Conservation (phyloP, 345 rosid species). For the Toxicodendron radicans region DNA sequence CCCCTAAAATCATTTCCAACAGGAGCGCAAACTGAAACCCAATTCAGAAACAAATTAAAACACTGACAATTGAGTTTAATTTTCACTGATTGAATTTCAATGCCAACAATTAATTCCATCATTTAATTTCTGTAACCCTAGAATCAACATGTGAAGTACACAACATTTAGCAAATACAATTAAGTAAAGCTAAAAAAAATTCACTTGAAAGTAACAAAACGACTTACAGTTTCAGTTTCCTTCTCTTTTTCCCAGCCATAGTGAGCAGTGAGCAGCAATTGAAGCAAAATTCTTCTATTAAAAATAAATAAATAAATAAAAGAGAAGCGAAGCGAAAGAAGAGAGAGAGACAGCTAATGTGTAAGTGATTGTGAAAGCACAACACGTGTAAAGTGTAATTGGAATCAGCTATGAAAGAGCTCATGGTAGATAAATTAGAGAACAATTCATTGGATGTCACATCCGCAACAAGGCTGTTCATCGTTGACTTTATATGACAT, state of each 20-base stretch:
- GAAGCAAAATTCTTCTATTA: background rate
- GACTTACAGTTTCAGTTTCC: constrained; percentile 46
- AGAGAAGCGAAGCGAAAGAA: background rate
- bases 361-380: background rate
- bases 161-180: background rate
- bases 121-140: constrained; percentile 20
- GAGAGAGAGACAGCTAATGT: background rate
- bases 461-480: background rate
- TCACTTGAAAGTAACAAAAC: background rate
- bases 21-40: constrained; percentile 7
- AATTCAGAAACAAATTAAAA: background rate
- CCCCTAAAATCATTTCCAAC: constrained; percentile 13
- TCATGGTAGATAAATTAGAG: background rate
- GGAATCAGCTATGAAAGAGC: background rate
- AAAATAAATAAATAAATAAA: too few species aligned
- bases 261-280: constrained; percentile 8
- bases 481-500: background rate
- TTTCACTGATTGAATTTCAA: constrained; percentile 13
- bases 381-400: background rate
- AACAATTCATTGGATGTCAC: background rate
- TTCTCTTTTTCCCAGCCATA: constrained; percentile 46
- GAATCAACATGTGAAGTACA: constrained; percentile 20
- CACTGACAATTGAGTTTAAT: background rate
- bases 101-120: constrained; percentile 1
- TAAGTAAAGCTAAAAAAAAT: constrained; percentile 1